Percentiles rank a stretch among this genome's conserved stretches.
phyloP scores from a whole-genome alignment of 129 eudicot genomes.

The Gnaphalium uliginosum region DNA sequence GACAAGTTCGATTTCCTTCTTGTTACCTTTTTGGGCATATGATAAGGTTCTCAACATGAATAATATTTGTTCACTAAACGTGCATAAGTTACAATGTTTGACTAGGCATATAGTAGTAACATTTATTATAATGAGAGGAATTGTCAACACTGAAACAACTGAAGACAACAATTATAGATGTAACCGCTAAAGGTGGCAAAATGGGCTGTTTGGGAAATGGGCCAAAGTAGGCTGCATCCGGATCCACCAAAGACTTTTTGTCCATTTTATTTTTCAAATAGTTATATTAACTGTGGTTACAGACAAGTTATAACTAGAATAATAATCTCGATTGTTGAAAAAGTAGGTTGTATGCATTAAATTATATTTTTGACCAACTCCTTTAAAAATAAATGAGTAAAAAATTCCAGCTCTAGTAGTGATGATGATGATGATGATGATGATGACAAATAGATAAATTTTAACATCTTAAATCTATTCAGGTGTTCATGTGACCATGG shows the following conservation, averaged over 20 bases:
- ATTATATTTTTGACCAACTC: neutral
- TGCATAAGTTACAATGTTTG: neutral
- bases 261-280: neutral
- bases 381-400: neutral
- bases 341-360: neutral
- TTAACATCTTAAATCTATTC: neutral
- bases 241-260: neutral
- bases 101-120: neutral
- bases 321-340: neutral
- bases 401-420: neutral
- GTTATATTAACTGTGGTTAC: neutral
- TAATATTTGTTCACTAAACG: neutral
- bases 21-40: neutral
- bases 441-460: neutral
- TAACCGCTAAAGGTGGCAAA: neutral
- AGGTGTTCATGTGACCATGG: slow-evolving; percentile 94
- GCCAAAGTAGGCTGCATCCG: neutral
- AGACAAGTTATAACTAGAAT: neutral
- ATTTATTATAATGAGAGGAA: neutral
- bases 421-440: slow-evolving; percentile 4
- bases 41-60: neutral
- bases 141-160: neutral
- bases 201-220: neutral
- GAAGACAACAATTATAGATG: neutral
- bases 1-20: neutral